These are phyloP conservation scores for Psilocybe mexicana DNA, from an alignment of 1,284 basidiomycete genomes.

Conservation along the genomic window DNA sequence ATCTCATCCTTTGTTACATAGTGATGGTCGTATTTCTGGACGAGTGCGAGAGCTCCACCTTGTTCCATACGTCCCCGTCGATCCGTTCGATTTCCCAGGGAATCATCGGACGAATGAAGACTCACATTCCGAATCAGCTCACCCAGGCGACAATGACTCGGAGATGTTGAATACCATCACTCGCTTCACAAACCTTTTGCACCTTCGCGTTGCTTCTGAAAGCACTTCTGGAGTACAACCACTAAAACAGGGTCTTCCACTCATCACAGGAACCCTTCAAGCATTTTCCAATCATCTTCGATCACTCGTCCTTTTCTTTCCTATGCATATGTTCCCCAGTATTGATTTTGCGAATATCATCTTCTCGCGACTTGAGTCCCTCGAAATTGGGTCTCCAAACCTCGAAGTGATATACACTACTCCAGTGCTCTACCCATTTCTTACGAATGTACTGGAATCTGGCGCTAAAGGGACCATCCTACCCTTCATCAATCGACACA, in stretches of 20 bases:
- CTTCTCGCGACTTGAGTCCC: neutral
- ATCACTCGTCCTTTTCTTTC: neutral
- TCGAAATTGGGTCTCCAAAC: neutral
- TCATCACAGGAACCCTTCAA: neutral
- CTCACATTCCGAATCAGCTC: neutral
- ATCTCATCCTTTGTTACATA: neutral
- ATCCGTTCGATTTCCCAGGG: neutral
- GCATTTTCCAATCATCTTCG: neutral
- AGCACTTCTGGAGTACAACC: neutral
- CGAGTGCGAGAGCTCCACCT: neutral
- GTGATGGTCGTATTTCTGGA: neutral
- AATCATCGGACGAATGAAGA: too few species aligned
- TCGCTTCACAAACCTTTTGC: neutral
- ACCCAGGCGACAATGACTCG: neutral
- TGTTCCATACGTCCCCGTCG: neutral
- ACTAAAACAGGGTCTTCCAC: neutral
- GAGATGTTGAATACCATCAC: neutral
- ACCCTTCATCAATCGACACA: neutral
- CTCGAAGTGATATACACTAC: neutral
- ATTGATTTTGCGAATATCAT: neutral
- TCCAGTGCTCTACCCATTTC: neutral
- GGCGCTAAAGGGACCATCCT: neutral
- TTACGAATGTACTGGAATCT: neutral
- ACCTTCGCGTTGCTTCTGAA: neutral
- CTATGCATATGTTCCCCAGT: neutral